phyloP scores from a whole-genome alignment of 805 yeast genomes.

The Spathaspora sp. region DNA sequence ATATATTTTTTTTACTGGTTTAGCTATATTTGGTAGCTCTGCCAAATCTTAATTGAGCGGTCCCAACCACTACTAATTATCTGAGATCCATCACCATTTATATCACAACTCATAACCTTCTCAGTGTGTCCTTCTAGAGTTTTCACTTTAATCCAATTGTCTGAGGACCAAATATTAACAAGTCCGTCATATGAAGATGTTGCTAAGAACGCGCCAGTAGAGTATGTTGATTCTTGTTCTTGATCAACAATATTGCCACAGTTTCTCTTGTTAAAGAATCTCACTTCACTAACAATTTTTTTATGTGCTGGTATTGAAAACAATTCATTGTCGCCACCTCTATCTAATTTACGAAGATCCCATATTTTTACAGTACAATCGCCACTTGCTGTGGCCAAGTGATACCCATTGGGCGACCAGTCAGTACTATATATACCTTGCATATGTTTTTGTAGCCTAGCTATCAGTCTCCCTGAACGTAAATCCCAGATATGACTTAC shows the following conservation, averaged over 20 bases:
- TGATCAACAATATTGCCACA: slow-evolving; percentile 9
- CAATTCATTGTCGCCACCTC: slow-evolving; percentile 25
- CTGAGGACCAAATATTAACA: slow-evolving; percentile 59
- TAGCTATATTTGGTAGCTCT: not conserved
- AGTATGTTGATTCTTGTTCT: not conserved
- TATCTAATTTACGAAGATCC: slow-evolving; percentile 61
- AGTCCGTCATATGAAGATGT: slow-evolving; percentile 72
- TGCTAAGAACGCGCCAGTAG: slow-evolving; percentile 45
- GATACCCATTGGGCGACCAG: slow-evolving; percentile 75
- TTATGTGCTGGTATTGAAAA: slow-evolving; percentile 70
- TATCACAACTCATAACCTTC: slow-evolving; percentile 69
- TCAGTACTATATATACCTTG: slow-evolving; percentile 66
- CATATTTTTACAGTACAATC: slow-evolving; percentile 79
- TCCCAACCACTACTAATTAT: slow-evolving; percentile 83
- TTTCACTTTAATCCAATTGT: slow-evolving; percentile 60
- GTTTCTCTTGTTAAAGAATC: slow-evolving; percentile 37
- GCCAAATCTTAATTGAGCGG: slow-evolving; percentile 68
- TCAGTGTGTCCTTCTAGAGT: slow-evolving; percentile 57
- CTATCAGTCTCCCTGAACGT: slow-evolving; percentile 65
- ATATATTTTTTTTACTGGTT: not conserved
- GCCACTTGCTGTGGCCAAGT: slow-evolving; percentile 78
- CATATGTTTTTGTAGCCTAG: slow-evolving; percentile 62
- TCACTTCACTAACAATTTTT: slow-evolving; percentile 64
- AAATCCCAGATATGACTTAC: slow-evolving; percentile 80
- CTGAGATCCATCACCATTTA: slow-evolving; percentile 35